Base-by-base conservation (phyloP, 106 monocot genomes). In the Cymbidium sinense region DNA sequence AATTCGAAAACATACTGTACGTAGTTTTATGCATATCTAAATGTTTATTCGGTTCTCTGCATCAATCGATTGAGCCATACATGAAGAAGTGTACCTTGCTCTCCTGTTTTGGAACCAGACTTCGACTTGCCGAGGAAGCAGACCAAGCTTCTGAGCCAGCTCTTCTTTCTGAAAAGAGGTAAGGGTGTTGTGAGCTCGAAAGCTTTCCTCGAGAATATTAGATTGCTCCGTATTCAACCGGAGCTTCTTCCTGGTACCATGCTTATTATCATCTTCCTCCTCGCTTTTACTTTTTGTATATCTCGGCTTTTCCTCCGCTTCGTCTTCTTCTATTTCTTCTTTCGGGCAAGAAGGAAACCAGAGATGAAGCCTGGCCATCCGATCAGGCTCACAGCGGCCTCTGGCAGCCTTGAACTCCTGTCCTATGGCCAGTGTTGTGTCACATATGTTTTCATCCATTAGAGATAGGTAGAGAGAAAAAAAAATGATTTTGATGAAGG, bases 31-130 rank as follows among this genome's bases (percentile, higher is more conserved):
- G n/a, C n/a, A n/a, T n/a, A n/a, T n/a, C n/a, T n/a, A n/a, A n/a
- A n/a, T n/a, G n/a, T n/a, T n/a, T n/a, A n/a, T n/a, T n/a, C n/a
- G n/a, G n/a, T n/a, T n/a, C n/a, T n/a, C n/a, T n/a, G n/a, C n/a
- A n/a, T n/a, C n/a, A n/a, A n/a, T n/a, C n/a, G n/a, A n/a, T n/a
- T n/a, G n/a, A n/a, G n/a, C n/a, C n/a, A n/a, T n/a, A n/a, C n/a
- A n/a, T n/a, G n/a, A n/a, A n/a, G n/a, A n/a, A n/a, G n/a, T n/a
- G 47, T 47, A 87, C 87, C 87, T 87, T 64, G 87, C 87, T 21
- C 87, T 84, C 70, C 83, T 83, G 54, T 87, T 87, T 34, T 87
- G 87, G 29, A 87, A 87, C 87, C 84, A 84, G 67, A 87, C 84
- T 54, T 87, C 87, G 11, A 87, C 76, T 34, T 84, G 87, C 4